Evolutionary conservation across 257 asterid genomes (phyloP).

Genomic region (Petrea volubilis): DNA sequence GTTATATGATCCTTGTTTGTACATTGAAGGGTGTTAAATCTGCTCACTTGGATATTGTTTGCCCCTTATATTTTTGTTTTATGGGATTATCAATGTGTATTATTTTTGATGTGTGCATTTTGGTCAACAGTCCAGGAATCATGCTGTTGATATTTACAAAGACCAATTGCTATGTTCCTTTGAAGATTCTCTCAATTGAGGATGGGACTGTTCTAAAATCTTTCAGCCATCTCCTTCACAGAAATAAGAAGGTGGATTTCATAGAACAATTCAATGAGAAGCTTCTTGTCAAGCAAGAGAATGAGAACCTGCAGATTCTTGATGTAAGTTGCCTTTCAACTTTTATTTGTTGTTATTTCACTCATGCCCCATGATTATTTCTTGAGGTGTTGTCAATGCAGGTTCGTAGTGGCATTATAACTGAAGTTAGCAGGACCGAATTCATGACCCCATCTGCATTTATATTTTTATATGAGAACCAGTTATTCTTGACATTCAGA

Average conservation of each 20-base stretch:
- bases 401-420: conserved; percentile 72
- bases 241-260: conserved; percentile 84
- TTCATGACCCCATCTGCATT: conserved; percentile 93
- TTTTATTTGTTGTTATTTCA: not conserved
- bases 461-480: conserved; percentile 84
- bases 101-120: not conserved
- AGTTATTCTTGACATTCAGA: conserved; percentile 77
- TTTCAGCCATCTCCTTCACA: conserved; percentile 78
- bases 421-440: conserved; percentile 78
- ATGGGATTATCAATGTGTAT: not conserved
- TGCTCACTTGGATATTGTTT: not conserved
- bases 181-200: conserved; percentile 81
- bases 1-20: not conserved
- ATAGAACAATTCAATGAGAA: conserved; percentile 88
- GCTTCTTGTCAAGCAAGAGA: conserved; percentile 88
- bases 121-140: conserved; percentile 72
- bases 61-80: not conserved
- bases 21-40: not conserved
- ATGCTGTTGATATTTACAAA: conserved; percentile 72
- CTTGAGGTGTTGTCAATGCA: conserved; percentile 36
- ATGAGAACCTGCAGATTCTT: conserved; percentile 84
- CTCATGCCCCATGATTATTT: not conserved
- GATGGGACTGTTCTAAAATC: conserved; percentile 83
- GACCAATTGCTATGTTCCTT: conserved; percentile 65
- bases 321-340: conserved; percentile 50